Percentiles rank a stretch among this genome's conserved stretches.
These are phyloP conservation scores for Neonothopanus nambi DNA, from an alignment of 1,284 basidiomycete species.

Conservation along the genomic window DNA sequence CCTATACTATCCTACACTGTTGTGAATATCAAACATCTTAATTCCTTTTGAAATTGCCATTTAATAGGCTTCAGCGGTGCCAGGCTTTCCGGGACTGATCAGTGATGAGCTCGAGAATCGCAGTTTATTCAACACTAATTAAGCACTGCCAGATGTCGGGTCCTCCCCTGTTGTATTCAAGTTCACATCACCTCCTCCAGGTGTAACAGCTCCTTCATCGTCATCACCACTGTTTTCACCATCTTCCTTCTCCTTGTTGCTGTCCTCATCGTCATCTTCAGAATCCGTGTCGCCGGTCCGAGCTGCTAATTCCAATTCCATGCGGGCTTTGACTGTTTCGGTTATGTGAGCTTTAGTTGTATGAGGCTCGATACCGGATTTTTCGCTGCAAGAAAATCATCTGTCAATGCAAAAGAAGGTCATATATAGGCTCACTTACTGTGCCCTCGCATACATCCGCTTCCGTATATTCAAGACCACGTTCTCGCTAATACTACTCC, in stretches of 20 bases:
- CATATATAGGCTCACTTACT: not conserved
- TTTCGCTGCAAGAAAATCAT: not conserved
- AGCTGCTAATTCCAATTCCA: not conserved
- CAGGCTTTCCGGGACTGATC: no score
- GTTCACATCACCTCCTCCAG: no score
- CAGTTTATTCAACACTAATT: no score
- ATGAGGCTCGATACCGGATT: not conserved
- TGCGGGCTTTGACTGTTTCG: not conserved
- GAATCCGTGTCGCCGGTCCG: conserved; percentile 4
- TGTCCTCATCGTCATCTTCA: not conserved
- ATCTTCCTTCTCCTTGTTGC: no score
- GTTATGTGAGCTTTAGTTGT: not conserved
- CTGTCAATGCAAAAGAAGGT: not conserved
- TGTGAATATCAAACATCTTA: no score
- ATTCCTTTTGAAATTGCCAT: no score
- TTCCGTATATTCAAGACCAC: conserved; percentile 1
- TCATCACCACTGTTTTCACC: not conserved
- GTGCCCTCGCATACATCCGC: conserved; percentile 2
- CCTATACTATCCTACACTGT: no score
- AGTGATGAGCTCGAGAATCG: no score
- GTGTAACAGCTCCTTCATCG: not conserved
- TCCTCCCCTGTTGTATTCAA: no score
- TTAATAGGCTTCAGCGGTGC: no score
- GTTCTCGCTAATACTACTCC: not conserved
- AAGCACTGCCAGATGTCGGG: no score